Base-by-base conservation (phyloP, 2,329 filamentous ascomycete genomes). In the Diaporthe caulivora region DNA sequence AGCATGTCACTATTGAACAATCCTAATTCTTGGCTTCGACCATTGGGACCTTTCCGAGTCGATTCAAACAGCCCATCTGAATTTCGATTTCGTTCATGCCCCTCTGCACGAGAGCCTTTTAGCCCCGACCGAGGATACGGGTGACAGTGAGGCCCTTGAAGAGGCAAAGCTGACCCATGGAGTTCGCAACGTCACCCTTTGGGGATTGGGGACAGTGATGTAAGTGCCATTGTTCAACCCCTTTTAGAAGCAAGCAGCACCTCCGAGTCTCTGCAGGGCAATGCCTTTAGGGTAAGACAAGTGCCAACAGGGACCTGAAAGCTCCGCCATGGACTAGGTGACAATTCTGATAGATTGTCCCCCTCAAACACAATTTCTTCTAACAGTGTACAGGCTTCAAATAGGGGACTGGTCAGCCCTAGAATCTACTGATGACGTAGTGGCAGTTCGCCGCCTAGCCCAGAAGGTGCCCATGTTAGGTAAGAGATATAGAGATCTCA, bases 91-190 rank as follows among this genome's bases (percentile, higher is more conserved):
- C 31, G 44, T 62, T 9, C 29, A 67, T 3, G 47, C 44, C n/a
- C 53, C 72, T 13, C 24, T 31, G 0, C 9, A 34, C 18, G 31
- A 55, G 1, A 29, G 29, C 29, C 51, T n/a, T 24, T 15, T 60
- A 2, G 58, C 51, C 17, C 24, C 29, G 4, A 74, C 53, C 34
- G 71, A 75, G 7, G 72, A 69, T 31, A 31, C 64, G 13, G 15
- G 54, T 24, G 53, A 74, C n/a, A 55, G 26, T 58, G 51, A 40
- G 47, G 71, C 71, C 11, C 42, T 73, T 9, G 72, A 74, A 44
- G 73, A 77, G 1, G 78, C 73, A n/a, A 77, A 78, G 4, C 37
- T 72, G 21, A 11, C 26, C 1, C 60, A 76, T n/a, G 74, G 74
- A 3, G 58, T 76, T 8, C 74, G 74, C 6, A 76, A 76, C 64